Percentiles rank a stretch among this genome's conserved stretches.
Conservation (phyloP, 140 eudicot species). For the Stevia rebaudiana region DNA sequence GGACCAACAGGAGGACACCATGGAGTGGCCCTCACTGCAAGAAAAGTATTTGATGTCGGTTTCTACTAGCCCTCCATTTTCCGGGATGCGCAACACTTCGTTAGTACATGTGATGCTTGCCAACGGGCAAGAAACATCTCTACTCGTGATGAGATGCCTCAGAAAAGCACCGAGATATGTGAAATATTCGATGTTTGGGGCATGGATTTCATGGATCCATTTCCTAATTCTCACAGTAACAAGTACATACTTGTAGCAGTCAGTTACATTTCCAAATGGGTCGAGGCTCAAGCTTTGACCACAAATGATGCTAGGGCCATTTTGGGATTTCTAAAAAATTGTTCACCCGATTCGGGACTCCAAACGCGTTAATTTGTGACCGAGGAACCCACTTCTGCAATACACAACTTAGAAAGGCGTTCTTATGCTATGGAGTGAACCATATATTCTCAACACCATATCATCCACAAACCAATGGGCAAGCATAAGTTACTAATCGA, state of each 20-base stretch:
- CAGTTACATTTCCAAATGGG: not conserved
- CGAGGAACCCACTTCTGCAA: not conserved
- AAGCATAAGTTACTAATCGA: not conserved
- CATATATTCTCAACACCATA: not conserved
- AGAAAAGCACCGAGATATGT: too few species aligned
- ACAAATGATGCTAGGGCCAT: constrained; percentile 4
- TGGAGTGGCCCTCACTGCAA: not conserved
- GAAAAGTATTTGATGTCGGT: not conserved
- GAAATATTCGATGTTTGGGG: too few species aligned
- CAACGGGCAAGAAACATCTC: not conserved
- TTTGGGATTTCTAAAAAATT: not conserved
- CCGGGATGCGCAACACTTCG: not conserved
- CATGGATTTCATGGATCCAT: too few species aligned
- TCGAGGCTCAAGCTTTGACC: not conserved
- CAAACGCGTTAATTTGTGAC: constrained; percentile 8
- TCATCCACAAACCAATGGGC: constrained; percentile 7
- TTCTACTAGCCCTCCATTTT: constrained; percentile 12
- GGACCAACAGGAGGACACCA: not conserved
- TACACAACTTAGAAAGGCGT: not conserved
- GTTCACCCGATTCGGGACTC: not conserved
- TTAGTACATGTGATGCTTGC: not conserved
- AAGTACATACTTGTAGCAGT: too few species aligned
- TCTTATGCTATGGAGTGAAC: not conserved
- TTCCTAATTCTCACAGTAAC: too few species aligned
- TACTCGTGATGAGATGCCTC: constrained; percentile 3